These are phyloP conservation scores for Tuber umbilicatum DNA, from an alignment of 495 filamentous ascomycete genomes.

Conservation along the genomic window DNA sequence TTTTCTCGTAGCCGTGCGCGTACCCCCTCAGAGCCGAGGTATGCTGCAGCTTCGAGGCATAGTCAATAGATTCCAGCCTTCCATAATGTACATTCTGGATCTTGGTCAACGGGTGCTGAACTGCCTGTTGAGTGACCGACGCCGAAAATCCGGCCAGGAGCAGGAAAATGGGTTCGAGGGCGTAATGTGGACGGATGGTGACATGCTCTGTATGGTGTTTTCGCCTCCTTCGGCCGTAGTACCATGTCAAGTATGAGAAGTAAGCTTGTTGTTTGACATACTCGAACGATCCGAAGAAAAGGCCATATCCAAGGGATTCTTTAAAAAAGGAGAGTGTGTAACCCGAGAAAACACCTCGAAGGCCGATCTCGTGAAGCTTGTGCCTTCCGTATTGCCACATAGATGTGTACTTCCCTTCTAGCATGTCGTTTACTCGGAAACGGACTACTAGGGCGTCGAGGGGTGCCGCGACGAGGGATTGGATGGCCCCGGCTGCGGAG, in stretches of 20 bases:
- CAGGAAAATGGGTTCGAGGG: slow-evolving; percentile 75
- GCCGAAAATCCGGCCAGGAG: slow-evolving; percentile 70
- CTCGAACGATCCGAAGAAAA: slow-evolving; percentile 84
- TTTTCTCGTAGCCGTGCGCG: slow-evolving; percentile 68
- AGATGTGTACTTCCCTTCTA: slow-evolving; percentile 61
- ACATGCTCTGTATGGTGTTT: slow-evolving; percentile 25
- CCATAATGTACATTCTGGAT: slow-evolving; percentile 74
- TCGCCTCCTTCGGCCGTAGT: slow-evolving; percentile 54
- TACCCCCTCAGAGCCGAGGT: slow-evolving; percentile 52
- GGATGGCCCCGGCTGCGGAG: slow-evolving; percentile 66
- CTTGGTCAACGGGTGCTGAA: slow-evolving; percentile 70
- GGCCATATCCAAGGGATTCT: slow-evolving; percentile 71
- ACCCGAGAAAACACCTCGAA: slow-evolving; percentile 74
- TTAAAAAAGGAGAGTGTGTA: slow-evolving; percentile 71
- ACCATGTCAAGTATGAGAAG: slow-evolving; percentile 70
- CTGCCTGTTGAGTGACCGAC: slow-evolving; percentile 64
- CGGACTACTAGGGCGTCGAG: slow-evolving; percentile 82
- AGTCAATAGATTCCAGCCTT: slow-evolving; percentile 70
- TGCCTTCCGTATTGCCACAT: slow-evolving; percentile 74
- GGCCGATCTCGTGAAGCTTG: slow-evolving; percentile 71
- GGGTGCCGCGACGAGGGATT: slow-evolving; percentile 74
- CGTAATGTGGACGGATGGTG: slow-evolving; percentile 74
- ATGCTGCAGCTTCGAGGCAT: slow-evolving; percentile 47
- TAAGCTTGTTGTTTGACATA: slow-evolving; percentile 79
- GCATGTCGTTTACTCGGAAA: slow-evolving; percentile 63